These are phyloP conservation scores for Hordeum marinum DNA, from an alignment of 176 grass and related monocot species.

Conservation along the genomic window DNA sequence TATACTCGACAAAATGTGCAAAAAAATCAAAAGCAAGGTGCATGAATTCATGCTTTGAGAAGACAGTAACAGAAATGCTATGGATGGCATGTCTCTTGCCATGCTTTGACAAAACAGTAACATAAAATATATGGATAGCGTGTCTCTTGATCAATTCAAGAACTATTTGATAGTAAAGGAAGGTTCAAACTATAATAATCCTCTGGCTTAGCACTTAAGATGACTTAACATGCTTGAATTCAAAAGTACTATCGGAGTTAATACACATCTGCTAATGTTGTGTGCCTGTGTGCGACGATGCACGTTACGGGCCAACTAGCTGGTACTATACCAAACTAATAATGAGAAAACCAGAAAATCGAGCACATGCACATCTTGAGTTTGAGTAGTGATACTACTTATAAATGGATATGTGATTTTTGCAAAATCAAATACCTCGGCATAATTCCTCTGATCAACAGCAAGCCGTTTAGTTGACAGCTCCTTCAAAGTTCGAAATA, in stretches of 20 bases:
- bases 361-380: conserved; percentile 4
- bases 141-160: conserved; percentile 20
- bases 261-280: conserved; percentile 10
- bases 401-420: conserved; percentile 4
- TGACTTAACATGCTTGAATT: conserved; percentile 6
- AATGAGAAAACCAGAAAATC: background rate
- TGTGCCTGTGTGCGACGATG: background rate
- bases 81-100: background rate
- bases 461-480: conserved; percentile 91
- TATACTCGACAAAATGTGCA: background rate
- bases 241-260: background rate
- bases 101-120: conserved; percentile 1
- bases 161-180: background rate
- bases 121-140: background rate
- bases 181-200: conserved; percentile 11
- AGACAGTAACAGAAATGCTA: background rate
- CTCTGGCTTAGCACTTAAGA: background rate
- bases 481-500: conserved; percentile 97
- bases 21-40: background rate
- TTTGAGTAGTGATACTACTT: background rate
- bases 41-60: conserved; percentile 9
- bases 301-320: background rate
- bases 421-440: conserved; percentile 60
- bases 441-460: conserved; percentile 75
- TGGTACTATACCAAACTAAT: background rate